Conservation (phyloP, 257 asterid genomes). For the Salvia miltiorrhiza region DNA sequence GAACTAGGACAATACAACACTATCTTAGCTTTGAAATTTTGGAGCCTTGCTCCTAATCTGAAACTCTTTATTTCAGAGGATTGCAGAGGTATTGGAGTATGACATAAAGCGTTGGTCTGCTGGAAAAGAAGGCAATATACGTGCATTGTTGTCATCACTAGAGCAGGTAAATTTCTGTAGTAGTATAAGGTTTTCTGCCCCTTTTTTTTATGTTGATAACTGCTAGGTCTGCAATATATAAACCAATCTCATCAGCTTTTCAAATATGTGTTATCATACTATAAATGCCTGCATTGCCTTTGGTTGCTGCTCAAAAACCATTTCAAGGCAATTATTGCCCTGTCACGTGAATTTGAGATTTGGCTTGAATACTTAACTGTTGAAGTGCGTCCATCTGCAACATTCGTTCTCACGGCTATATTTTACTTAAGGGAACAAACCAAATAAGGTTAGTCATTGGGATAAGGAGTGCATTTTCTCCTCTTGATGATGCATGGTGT, state of each 20-base stretch:
- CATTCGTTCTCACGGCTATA: background rate
- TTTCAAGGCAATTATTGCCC: background rate
- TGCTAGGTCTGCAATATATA: background rate
- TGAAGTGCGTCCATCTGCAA: background rate
- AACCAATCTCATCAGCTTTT: background rate
- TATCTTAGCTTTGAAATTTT: background rate
- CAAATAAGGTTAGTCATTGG: background rate
- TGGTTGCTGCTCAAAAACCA: background rate
- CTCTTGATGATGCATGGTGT: background rate
- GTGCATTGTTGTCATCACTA: constrained; percentile 84
- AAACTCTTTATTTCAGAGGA: constrained; percentile 51
- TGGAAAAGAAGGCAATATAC: constrained; percentile 89
- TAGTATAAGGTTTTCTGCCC: background rate
- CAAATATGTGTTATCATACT: background rate
- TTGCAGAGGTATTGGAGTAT: constrained; percentile 58
- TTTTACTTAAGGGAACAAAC: background rate
- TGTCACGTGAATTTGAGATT: background rate
- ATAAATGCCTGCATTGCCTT: background rate
- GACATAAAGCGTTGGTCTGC: constrained; percentile 87
- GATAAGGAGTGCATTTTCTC: background rate
- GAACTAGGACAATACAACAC: background rate
- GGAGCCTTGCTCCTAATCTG: background rate
- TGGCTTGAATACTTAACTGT: background rate
- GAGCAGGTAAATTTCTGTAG: constrained; percentile 47
- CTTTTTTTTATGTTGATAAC: background rate